Evolutionary conservation across 139 green algal genomes (phyloP).

Genomic region (Chlorella vulgaris): DNA sequence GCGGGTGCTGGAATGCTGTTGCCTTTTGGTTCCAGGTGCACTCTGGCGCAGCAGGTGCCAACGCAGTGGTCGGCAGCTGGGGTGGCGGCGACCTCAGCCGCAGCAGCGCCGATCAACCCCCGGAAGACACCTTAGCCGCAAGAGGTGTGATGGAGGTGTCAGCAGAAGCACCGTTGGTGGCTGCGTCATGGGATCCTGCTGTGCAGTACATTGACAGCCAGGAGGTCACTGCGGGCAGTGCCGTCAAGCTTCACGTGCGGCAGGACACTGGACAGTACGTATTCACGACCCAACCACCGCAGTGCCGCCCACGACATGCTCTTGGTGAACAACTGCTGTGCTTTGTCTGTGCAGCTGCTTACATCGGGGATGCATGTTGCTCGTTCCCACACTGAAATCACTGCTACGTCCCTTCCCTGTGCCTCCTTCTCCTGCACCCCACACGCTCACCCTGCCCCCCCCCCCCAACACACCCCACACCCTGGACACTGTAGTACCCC

Average conservation of each 20-base stretch:
- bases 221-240: constrained; percentile 15
- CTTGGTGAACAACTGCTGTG: constrained; percentile 8
- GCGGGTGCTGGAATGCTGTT: constrained; percentile 68
- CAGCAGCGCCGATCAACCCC: neutral
- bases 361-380: no score
- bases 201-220: constrained; percentile 63
- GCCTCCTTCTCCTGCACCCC: neutral
- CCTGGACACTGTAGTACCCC: constrained; percentile 42
- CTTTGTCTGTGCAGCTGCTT: neutral
- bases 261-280: constrained; percentile 55
- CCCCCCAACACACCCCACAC: neutral
- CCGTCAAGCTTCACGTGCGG: constrained; percentile 45
- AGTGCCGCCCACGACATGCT: constrained; percentile 60
- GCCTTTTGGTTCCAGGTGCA: constrained; percentile 80
- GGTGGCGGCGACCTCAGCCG: neutral
- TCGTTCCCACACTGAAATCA: no score
- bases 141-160: no score
- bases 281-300: constrained; percentile 46
- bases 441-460: neutral
- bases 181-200: constrained; percentile 50
- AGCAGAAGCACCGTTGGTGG: neutral
- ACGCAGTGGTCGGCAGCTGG: constrained; percentile 4
- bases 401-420: no score
- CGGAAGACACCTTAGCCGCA: neutral
- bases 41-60: constrained; percentile 2